A percentile compares a stretch with the other conserved stretches of the same genome.
Evolutionary conservation across 2,329 filamentous ascomycete species (phyloP).

Genomic region (Stylonectria norvegica): DNA sequence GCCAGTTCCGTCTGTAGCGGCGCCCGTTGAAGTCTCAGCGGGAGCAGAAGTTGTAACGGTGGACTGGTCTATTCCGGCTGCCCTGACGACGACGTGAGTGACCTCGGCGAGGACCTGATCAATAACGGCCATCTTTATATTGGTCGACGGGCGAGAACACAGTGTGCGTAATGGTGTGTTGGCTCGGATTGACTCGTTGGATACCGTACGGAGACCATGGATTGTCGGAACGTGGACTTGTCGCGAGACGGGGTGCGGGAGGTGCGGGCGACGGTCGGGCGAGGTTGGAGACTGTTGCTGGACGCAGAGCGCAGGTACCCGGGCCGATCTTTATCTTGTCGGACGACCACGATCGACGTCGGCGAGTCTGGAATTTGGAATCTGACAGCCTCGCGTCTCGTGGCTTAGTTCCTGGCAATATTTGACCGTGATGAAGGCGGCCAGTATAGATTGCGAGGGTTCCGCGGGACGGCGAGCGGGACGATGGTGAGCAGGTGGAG

Average conservation of each 20-base stretch:
- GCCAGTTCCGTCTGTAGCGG: conserved; percentile 13
- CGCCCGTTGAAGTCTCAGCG: conserved; percentile 14
- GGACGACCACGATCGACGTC: no score
- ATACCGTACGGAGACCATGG: conserved; percentile 28
- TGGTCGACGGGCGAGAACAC: conserved; percentile 10
- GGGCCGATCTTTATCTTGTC: no score
- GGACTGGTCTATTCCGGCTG: conserved; percentile 17
- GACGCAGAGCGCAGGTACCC: no score
- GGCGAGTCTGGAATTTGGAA: no score
- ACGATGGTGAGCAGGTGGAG: no score
- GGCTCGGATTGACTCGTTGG: conserved; percentile 27
- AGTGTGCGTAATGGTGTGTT: conserved; percentile 14
- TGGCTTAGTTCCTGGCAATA: no score
- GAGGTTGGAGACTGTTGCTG: conserved; percentile 18
- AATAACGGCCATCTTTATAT: conserved; percentile 25
- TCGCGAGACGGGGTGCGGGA: conserved; percentile 7
- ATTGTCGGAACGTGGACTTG: conserved; percentile 16
- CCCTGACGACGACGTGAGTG: conserved; percentile 23
- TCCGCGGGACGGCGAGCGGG: no score
- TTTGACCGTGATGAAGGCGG: no score
- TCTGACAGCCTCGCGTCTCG: no score
- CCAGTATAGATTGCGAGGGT: no score
- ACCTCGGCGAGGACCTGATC: conserved; percentile 25
- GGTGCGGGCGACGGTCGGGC: conserved; percentile 7
- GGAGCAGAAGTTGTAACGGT: conserved; percentile 14